Percentiles rank a stretch among this genome's conserved stretches.
These are phyloP conservation scores for Vitellaria paradoxa DNA, from an alignment of 179 eudicot species.

Conservation along the genomic window DNA sequence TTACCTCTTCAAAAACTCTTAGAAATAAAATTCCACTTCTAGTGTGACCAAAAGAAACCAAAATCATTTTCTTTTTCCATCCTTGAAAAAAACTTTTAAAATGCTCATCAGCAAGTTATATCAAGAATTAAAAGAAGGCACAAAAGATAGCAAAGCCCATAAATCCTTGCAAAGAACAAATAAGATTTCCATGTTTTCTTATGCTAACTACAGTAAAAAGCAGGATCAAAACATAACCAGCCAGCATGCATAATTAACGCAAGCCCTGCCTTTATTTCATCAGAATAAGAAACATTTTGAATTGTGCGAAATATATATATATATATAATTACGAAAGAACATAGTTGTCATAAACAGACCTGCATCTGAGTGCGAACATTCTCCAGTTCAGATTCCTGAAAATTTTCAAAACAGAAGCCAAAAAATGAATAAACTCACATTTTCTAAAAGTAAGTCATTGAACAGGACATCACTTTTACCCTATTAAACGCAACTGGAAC, in stretches of 20 bases:
- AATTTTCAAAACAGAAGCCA: slow-evolving; percentile 5
- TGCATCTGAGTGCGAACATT: slow-evolving; percentile 87
- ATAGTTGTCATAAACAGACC: slow-evolving; percentile 30
- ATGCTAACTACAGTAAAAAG: not conserved
- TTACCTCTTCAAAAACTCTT: not conserved
- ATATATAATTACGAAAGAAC: no score
- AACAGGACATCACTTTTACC: not conserved
- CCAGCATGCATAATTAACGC: not conserved
- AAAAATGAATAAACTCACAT: not conserved
- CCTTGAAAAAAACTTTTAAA: not conserved
- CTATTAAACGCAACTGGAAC: not conserved
- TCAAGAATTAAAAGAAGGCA: not conserved
- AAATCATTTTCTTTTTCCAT: not conserved
- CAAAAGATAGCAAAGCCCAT: not conserved
- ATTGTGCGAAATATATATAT: not conserved
- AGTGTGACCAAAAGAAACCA: not conserved
- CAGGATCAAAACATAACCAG: no score
- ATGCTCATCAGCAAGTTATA: not conserved
- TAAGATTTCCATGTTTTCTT: not conserved
- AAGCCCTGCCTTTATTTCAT: not conserved
- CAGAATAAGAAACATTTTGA: not conserved
- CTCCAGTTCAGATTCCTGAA: slow-evolving; percentile 94
- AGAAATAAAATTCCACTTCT: not conserved
- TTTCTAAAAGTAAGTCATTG: not conserved
- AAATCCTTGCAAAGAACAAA: not conserved